Evolutionary conservation across 352 stramenopile species (phyloP), one percentile per base, ranked within the genome.

Genomic region (Globisporangium cederbergense): DNA sequence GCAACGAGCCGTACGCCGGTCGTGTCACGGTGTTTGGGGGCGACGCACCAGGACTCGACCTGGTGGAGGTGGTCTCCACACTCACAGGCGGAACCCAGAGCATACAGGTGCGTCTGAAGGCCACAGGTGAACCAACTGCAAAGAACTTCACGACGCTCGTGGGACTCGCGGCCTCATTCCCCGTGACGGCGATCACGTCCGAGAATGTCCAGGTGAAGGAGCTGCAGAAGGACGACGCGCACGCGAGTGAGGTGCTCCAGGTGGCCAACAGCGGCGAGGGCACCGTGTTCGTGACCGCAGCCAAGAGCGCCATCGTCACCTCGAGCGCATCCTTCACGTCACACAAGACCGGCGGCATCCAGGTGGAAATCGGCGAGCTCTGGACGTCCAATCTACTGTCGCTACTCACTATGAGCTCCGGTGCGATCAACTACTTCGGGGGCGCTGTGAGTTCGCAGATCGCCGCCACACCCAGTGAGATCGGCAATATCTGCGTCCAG

Each of bases 201-300:
- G 54, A 60, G 20, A 60, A 18, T 14, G 54, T 60, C 20, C 36
- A 46, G 11, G 22, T 60, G n/a, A 60, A 50, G 28, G 53, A 59
- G 53, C 36, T 59, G 9, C 53, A 59, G 34, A 59, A 59, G 20
- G 53, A 46, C 34, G 11, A 14, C n/a, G 18, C 2, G 53, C 25
- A 45, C 53, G 16, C 34, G 14, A 45, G 38, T 20, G 36, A 49
- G 22, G 20, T n/a, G 32, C 53, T 59, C 32, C 36, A 59, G 9
- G 34, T 59, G 14, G 53, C 18, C 53, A 59, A 49, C 36, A 59
- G 53, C 11, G 53, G 53, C n/a, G 53, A 59, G 45, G 53, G 53
- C 0, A 59, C 53, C n/a, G 53, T 59, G 34, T 59, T 59, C 20
- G 40, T 59, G 4, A 11, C 53, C 14, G 53, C 34, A 1, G 18